These are phyloP conservation scores for Hanseniaspora meyeri DNA, from an alignment of 805 yeast species.

Conservation along the genomic window DNA sequence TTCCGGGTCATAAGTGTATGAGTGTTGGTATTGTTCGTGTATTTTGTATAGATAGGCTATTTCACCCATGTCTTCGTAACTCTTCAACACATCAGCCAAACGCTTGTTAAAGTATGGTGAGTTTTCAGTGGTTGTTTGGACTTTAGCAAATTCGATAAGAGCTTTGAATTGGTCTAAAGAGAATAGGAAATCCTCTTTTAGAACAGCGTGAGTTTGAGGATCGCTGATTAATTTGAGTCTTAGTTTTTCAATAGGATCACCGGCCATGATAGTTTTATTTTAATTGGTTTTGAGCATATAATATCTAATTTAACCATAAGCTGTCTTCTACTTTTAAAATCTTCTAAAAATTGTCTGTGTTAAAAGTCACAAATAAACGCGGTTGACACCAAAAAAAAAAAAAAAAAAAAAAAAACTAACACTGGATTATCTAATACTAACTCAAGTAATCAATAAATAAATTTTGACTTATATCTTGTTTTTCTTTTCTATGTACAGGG, in stretches of 20 bases:
- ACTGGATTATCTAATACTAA: not conserved
- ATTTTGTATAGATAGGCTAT: conserved; percentile 47
- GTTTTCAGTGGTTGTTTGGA: not conserved
- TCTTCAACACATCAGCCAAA: conserved; percentile 9
- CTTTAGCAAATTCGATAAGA: conserved; percentile 13
- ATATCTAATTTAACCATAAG: too few species aligned
- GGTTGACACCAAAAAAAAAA: not conserved
- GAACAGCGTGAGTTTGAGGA: conserved; percentile 6
- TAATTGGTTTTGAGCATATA: not conserved
- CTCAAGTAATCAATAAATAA: not conserved
- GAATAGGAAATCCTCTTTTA: conserved; percentile 11
- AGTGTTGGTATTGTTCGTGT: conserved; percentile 66
- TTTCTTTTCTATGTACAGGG: not conserved
- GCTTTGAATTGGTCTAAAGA: not conserved
- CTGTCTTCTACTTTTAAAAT: too few species aligned
- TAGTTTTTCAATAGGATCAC: conserved; percentile 12
- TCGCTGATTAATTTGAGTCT: conserved; percentile 9
- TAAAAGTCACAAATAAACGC: not conserved
- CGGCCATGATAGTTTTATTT: not conserved
- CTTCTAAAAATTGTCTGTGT: not conserved
- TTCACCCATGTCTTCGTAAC: conserved; percentile 3
- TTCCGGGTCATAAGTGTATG: conserved; percentile 83
- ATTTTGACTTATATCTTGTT: not conserved
- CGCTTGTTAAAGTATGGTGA: conserved; percentile 2
- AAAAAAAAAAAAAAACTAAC: not conserved